Evolutionary conservation across 2,329 filamentous ascomycete genomes (phyloP), one percentile per base, ranked within the genome.

Genomic region (Chaetothyriales sp.): DNA sequence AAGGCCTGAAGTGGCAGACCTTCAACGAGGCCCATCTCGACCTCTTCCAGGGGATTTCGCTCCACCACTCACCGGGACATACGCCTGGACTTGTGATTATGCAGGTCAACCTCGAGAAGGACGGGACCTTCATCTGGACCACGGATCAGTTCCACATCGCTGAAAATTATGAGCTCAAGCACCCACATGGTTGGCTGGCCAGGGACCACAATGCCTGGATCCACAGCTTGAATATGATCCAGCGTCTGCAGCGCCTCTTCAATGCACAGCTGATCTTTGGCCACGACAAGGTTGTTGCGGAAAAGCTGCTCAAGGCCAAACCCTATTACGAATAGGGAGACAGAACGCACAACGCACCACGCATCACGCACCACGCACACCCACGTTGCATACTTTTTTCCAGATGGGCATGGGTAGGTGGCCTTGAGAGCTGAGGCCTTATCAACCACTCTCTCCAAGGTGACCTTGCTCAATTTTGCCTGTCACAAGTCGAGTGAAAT

Each of bases 1-100:
- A 63, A 10, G 59, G 57, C 2, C 20, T 70, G 5, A 71, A 72
- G 7, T 72, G 69, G 69, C 62, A 66, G 20, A 70, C 69, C 0
- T 71, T 71, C 49, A 62, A 62, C 39, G 69, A 69, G 5, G 53
- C 62, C 2, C 61, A 63, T 5, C 56, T 71, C 5, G 68, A 71
- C 18, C 58, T 71, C 8, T 68, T 56, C 46, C 64, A 66, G 46
- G 69, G 70, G 0, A 65, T 72, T 39, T 63, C 60, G 0, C 50
- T 69, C 5, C 60, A 67, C 47, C 65, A 67, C 52, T 61, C 55
- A 5, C 65, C 65, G 0, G 66, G 66, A 0, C 67, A 68, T 43
- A 68, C 65, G 0, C 64, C 64, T 0, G 66, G 66, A 0, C 57
- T 68, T 1, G 61, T 59, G 28, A 59, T 64, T 5, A 64, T 67